These are phyloP conservation scores for Nicotiana tabacum DNA, from an alignment of 257 asterid genomes.

Conservation along the genomic window DNA sequence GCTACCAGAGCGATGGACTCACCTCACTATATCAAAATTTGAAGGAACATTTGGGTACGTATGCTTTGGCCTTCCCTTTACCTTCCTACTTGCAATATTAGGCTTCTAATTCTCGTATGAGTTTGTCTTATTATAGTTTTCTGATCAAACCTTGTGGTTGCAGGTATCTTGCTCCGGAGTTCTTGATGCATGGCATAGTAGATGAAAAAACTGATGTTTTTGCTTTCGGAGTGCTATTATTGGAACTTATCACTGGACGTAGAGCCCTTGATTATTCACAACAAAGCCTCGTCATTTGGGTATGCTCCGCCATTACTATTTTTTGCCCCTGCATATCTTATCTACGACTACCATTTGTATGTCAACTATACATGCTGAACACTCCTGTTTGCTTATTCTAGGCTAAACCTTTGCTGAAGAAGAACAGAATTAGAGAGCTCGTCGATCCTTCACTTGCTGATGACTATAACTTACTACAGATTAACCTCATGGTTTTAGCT, in stretches of 20 bases:
- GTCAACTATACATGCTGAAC: not conserved
- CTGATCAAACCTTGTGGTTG: slow-evolving; percentile 4
- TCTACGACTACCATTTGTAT: too few relatives aligned
- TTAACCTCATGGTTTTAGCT: slow-evolving; percentile 72
- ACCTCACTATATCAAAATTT: slow-evolving; percentile 44
- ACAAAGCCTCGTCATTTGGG: slow-evolving; percentile 98
- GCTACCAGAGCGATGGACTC: slow-evolving; percentile 69
- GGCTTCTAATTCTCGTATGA: not conserved
- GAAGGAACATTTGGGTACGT: slow-evolving; percentile 74
- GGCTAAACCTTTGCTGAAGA: slow-evolving; percentile 92
- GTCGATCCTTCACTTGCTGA: slow-evolving; percentile 64
- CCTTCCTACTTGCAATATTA: not conserved
- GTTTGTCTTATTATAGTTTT: not conserved
- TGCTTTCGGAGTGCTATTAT: slow-evolving; percentile 76
- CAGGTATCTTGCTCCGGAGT: slow-evolving; percentile 95
- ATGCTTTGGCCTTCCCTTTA: not conserved
- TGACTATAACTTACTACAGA: slow-evolving; percentile 47
- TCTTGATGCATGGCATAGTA: slow-evolving; percentile 90
- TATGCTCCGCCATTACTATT: slow-evolving; percentile 10
- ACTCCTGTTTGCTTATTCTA: not conserved
- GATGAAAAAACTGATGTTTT: slow-evolving; percentile 87
- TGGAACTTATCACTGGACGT: slow-evolving; percentile 91
- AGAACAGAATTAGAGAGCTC: slow-evolving; percentile 73
- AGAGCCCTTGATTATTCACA: slow-evolving; percentile 89
- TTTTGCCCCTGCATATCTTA: not conserved